Base-by-base conservation (phyloP, 1,284 basidiomycete species). In the Afroboletus lepidellus region DNA sequence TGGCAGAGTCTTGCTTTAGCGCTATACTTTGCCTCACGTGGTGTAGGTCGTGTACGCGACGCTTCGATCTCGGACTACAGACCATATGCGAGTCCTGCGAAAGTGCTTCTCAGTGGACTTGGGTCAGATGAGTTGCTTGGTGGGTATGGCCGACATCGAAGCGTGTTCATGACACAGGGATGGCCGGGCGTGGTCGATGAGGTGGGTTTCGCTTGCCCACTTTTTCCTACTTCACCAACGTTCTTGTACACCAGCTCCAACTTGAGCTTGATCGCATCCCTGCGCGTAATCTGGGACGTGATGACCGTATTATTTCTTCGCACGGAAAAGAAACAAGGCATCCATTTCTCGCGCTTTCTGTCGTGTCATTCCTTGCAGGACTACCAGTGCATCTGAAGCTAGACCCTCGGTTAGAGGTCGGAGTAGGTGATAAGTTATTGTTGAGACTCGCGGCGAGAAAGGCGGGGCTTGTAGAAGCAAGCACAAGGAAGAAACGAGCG, bases 81-180 rank as follows among this genome's bases (percentile, higher is more conserved):
- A 41, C 71, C 76, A 8, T 96, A 97, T 68, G 77, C 72, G 0
- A 92, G 90, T 52, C 69, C 77, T 3, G 92, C 96, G 0, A 82
- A 84, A 38, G 94, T 98, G 0, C 76, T 98, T 16, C 72, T 99
- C 21, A 96, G 87, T 54, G 97, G 97, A 0, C 75, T 99, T 2
- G 97, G 97, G 0, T 93, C 97, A 0, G 96, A 99, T 67, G 96
- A 99, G 69, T 78, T 98, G 25, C 77, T 99, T 1, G 97, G 93
- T 2, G 97, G 97, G 0, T 99, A 99, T 70, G 82, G 90, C 1
- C 79, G 97, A 44, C 94, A 98, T 73, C 82, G 92, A 13, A 82
- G 85, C 11, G 90, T 87, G 0, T 98, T 83, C 67, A 77, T 72
- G 8, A 64, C 69, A 5, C 79, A 77, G 18, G 81, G 86, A 5